phyloP scores from a whole-genome alignment of 2,329 filamentous ascomycete genomes.

The Hymenoscyphus scutula region DNA sequence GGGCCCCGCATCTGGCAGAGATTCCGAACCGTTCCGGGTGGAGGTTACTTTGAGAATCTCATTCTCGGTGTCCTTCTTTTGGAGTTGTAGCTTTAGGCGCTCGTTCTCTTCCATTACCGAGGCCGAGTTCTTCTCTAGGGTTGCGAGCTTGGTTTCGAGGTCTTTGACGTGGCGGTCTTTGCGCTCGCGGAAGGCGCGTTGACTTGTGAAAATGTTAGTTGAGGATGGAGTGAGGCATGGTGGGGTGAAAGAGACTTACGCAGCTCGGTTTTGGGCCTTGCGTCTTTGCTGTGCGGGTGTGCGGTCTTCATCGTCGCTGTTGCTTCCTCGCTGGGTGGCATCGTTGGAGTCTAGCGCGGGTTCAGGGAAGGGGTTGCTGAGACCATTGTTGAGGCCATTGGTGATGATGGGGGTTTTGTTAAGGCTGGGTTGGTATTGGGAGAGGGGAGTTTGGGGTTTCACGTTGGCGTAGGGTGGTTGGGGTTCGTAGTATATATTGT shows the following conservation, averaged over 20 bases:
- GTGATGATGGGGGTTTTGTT: slow-evolving; percentile 25
- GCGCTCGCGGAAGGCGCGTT: slow-evolving; percentile 92
- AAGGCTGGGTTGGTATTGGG: slow-evolving; percentile 23
- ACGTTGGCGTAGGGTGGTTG: slow-evolving; percentile 17
- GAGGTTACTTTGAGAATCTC: slow-evolving; percentile 85
- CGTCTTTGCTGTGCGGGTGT: slow-evolving; percentile 57
- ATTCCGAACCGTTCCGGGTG: slow-evolving; percentile 35
- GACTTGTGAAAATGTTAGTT: slow-evolving; percentile 50
- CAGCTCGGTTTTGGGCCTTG: slow-evolving; percentile 71
- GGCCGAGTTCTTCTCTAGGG: slow-evolving; percentile 71
- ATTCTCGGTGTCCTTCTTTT: slow-evolving; percentile 84
- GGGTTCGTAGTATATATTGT: slow-evolving; percentile 29
- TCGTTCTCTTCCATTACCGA: slow-evolving; percentile 80
- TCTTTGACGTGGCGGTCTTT: slow-evolving; percentile 95
- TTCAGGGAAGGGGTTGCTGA: slow-evolving; percentile 24
- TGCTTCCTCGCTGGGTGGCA: slow-evolving; percentile 36
- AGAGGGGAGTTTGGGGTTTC: slow-evolving; percentile 28
- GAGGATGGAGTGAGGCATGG: background rate
- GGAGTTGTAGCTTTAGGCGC: slow-evolving; percentile 77
- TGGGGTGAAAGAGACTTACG: slow-evolving; percentile 51
- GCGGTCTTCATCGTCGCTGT: slow-evolving; percentile 49
- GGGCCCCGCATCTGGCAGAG: slow-evolving; percentile 56
- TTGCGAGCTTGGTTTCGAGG: slow-evolving; percentile 79
- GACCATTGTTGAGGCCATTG: slow-evolving; percentile 25
- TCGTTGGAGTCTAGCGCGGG: slow-evolving; percentile 24